A percentile compares a stretch with the other conserved stretches of the same genome.
Conservation (phyloP, 345 rosid genomes). For the Erysimum cheiranthoides region DNA sequence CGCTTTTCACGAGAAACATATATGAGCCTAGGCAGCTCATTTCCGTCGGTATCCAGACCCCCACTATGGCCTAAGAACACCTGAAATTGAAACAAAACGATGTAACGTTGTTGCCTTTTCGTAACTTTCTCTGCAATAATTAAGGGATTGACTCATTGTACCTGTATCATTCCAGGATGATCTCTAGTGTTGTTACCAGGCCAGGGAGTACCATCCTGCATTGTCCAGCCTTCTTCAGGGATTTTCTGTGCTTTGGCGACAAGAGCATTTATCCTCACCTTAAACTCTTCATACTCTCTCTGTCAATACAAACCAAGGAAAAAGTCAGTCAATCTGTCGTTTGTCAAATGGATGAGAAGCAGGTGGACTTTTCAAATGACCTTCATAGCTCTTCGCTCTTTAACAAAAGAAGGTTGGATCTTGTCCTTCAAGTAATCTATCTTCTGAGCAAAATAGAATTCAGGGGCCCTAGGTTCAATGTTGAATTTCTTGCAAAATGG, state of each 20-base stretch:
- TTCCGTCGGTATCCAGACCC: conserved; percentile 97
- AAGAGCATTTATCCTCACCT: conserved; percentile 98
- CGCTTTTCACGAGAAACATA: conserved; percentile 99
- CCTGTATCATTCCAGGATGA: conserved; percentile 99
- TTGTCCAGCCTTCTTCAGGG: conserved; percentile 99
- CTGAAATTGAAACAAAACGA: conserved; percentile 45
- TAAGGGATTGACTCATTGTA: conserved; percentile 28
- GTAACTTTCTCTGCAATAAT: not conserved
- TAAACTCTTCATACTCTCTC: conserved; percentile 99
- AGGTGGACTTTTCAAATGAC: conserved; percentile 52
- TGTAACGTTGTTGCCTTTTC: conserved; percentile 4
- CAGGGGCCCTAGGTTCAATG: conserved; percentile 99
- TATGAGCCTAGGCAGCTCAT: conserved; percentile 97
- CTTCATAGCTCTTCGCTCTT: conserved; percentile 98
- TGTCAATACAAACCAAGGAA: conserved; percentile 46
- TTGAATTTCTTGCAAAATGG: conserved; percentile 98
- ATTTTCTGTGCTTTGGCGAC: conserved; percentile 98
- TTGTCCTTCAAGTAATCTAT: conserved; percentile 98
- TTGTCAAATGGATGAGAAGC: conserved; percentile 24
- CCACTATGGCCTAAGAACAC: conserved; percentile 99
- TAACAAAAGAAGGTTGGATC: conserved; percentile 97
- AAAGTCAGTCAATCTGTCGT: conserved; percentile 21
- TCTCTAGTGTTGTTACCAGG: conserved; percentile 99
- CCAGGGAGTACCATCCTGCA: conserved; percentile 99
- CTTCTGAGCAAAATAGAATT: conserved; percentile 97